Base-by-base conservation (phyloP, 768 basidiomycete species). In the Trametes cingulata region DNA sequence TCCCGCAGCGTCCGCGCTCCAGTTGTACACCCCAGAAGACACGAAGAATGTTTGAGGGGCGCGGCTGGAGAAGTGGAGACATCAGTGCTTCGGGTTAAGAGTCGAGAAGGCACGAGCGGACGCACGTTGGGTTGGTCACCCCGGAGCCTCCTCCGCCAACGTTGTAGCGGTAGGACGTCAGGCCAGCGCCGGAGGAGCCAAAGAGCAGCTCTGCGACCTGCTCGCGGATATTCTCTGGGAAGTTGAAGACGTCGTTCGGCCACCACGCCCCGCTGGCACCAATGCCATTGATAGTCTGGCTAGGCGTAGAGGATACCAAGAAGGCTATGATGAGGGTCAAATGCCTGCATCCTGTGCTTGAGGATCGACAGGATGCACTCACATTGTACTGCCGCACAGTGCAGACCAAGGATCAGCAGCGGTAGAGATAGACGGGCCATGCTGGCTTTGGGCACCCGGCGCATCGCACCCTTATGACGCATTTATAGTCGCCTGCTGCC, bases 221-320 rank as follows among this genome's bases (percentile, higher is more conserved):
- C 52, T 78, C 73, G 22, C 76, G 70, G n/a, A 73, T 71, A 15
- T 68, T 63, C 35, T 76, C 75, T 0, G 79, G 78, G 63, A 76
- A 80, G 43, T 72, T 57, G 66, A 68, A 75, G 17, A 80, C 65
- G 57, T 80, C 79, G 46, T 72, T 72, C 15, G 77, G 77, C 78
- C 79, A 79, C 79, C 78, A 80, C 12, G 78, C 79, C 13, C 78
- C 79, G 15, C 77, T 78, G 8, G 78, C 79, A 0, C 78, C 78
- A 52, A 80, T 73, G 1, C 77, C 75, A 29, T 67, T 66, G 59
- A 79, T 74, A 0, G 74, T 74, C 56, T 78, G 78, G 0, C 56
- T 15, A 6, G 61, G 42, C 4, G 61, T 56, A 8, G 57, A 29
- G 3, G 52, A 54, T 7, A 54, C 52, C 7, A 41, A 54, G 52